phyloP scores from a whole-genome alignment of 805 yeast species.

The Starmera quercuum region DNA sequence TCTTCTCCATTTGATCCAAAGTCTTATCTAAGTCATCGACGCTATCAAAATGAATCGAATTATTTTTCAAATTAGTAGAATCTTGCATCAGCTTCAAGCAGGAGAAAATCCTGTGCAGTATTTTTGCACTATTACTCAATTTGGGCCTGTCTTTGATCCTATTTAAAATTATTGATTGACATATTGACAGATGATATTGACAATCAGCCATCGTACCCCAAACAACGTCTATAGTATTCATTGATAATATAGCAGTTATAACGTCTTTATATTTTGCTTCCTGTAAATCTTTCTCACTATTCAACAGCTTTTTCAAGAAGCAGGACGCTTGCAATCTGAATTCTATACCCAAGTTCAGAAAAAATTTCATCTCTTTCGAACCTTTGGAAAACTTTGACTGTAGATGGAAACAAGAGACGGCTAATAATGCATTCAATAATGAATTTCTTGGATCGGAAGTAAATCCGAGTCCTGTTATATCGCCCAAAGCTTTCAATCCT shows the following conservation, averaged over 20 bases:
- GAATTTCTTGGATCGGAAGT: constrained; percentile 76
- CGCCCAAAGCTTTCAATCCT: constrained; percentile 78
- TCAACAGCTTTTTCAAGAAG: constrained; percentile 54
- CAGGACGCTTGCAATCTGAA: constrained; percentile 68
- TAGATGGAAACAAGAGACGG: constrained; percentile 75
- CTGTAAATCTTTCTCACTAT: constrained; percentile 36
- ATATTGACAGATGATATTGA: constrained; percentile 62
- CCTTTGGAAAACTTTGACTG: constrained; percentile 66
- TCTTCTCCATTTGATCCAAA: neutral
- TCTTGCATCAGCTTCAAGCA: constrained; percentile 71
- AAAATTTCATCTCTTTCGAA: constrained; percentile 61
- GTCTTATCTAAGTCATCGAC: neutral
- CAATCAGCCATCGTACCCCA: constrained; percentile 91
- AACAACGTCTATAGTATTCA: constrained; percentile 83
- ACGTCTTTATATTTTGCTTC: constrained; percentile 76
- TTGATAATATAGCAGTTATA: constrained; percentile 71
- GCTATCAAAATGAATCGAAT: no score
- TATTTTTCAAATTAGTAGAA: constrained; percentile 31
- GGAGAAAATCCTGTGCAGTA: constrained; percentile 71
- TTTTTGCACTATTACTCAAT: constrained; percentile 66
- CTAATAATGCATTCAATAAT: constrained; percentile 66
- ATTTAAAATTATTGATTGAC: constrained; percentile 65
- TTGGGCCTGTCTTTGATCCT: constrained; percentile 61
- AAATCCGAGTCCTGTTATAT: constrained; percentile 61
- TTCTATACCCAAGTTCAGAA: constrained; percentile 64